Evolutionary conservation across 208 protist genomes (phyloP), one percentile per base, ranked within the genome.

Genomic region (Leishmania braziliensis): DNA sequence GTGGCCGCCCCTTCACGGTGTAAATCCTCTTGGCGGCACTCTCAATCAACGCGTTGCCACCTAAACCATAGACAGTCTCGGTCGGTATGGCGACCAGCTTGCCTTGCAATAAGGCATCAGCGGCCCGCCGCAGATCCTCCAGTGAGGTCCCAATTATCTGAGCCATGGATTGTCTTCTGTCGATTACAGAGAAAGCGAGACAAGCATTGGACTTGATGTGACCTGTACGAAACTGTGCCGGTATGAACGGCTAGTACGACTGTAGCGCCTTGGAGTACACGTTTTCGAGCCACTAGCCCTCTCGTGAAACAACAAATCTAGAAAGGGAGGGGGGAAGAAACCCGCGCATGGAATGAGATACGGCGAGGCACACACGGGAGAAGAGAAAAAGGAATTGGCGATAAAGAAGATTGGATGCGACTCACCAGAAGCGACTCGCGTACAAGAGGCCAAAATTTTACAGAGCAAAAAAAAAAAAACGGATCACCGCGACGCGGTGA

Each of bases 41-140:
- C 62, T 92, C 95, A 76, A 94, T 84, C 20, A 98, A 83, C 4
- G 98, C 99, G 81, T 99, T 97, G 18, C 98, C 98, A 16, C 98
- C 99, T 0, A 99, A 87, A 16, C 99, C 99, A 84, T 99, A 99
- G n/a, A 99, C 99, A 9, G 99, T 99, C 86, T 99, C 99, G 1
- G 99, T 99, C 8, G 99, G 99, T 77, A 99, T 98, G 36, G 98
- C 93, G 23, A 99, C 99, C 1, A 99, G 87, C 46, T 89, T 86
- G 26, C 93, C 94, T 48, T 75, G 48, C 62, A 63, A 51, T 23
- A 95, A 82, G 16, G 90, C 88, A 50, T 86, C 86, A 9, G 90
- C 92, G 16, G 93, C 95, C 3, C 54, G 74, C 5, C 71, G 79
- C 63, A 97, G 78, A 60, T 94, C 88, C 8, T 79, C 75, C 4